phyloP scores from a whole-genome alignment of 805 yeast species.

The Cyberlindnera bimundalis region DNA sequence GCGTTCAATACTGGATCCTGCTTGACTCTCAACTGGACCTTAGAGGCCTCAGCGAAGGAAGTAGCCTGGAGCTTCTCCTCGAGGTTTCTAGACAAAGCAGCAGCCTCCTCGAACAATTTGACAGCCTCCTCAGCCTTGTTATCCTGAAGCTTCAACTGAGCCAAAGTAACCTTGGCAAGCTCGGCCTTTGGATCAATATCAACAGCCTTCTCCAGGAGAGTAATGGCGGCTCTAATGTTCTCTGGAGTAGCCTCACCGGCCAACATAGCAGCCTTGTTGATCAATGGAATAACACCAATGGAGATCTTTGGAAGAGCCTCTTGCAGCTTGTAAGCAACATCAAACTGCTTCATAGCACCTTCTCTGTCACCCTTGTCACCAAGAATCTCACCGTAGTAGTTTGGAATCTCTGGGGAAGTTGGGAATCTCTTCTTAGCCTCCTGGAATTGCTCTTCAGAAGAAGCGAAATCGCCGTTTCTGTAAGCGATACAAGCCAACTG shows the following conservation, averaged over 20 bases:
- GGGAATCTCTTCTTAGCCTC: conserved; percentile 76
- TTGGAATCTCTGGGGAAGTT: conserved; percentile 86
- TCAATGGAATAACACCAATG: conserved; percentile 84
- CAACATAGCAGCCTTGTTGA: conserved; percentile 80
- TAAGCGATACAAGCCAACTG: conserved; percentile 91
- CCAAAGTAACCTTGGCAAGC: conserved; percentile 84
- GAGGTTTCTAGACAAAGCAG: conserved; percentile 74
- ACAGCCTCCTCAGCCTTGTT: conserved; percentile 83
- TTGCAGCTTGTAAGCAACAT: conserved; percentile 81
- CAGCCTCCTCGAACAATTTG: conserved; percentile 74
- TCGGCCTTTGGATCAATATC: conserved; percentile 85
- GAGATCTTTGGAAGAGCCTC: conserved; percentile 61
- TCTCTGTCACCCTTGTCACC: conserved; percentile 72
- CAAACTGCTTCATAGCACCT: conserved; percentile 80
- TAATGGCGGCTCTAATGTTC: conserved; percentile 54
- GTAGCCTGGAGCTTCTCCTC: conserved; percentile 90
- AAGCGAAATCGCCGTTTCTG: conserved; percentile 59
- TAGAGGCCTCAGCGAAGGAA: conserved; percentile 88
- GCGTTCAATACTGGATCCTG: conserved; percentile 61
- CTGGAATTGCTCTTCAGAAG: conserved; percentile 62
- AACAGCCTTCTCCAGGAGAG: conserved; percentile 68
- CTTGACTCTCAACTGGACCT: conserved; percentile 78
- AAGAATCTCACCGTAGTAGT: conserved; percentile 91
- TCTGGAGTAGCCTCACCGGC: conserved; percentile 47
- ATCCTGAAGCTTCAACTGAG: conserved; percentile 83